Percentiles rank a stretch among this genome's conserved stretches.
These are phyloP conservation scores for Phanerodontia chrysosporium DNA, from an alignment of 768 basidiomycete genomes.

Conservation along the genomic window DNA sequence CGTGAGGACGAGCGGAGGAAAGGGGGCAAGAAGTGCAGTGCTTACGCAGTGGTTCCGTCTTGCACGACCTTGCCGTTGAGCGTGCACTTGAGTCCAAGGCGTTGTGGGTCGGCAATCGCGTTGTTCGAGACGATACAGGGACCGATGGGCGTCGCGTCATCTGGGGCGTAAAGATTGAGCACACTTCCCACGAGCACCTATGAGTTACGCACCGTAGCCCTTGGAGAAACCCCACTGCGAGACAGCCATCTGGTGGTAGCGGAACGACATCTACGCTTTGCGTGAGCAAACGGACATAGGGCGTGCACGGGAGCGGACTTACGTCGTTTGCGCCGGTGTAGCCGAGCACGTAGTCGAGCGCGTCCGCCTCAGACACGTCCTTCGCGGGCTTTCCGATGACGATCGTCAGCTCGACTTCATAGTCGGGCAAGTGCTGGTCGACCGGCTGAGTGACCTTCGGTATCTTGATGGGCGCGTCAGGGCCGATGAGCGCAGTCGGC, in stretches of 20 bases:
- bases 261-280: constrained; percentile 62
- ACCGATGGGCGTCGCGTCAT: constrained; percentile 72
- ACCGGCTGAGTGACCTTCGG: constrained; percentile 68
- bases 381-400: constrained; percentile 81
- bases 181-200: not conserved
- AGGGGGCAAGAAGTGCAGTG: constrained; percentile 5
- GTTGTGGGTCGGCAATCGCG: constrained; percentile 63
- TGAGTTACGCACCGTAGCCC: constrained; percentile 66
- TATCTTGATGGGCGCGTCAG: constrained; percentile 58
- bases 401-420: constrained; percentile 77
- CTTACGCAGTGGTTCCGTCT: constrained; percentile 75
- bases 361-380: constrained; percentile 75
- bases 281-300: not conserved
- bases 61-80: constrained; percentile 70
- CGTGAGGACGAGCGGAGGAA: not conserved
- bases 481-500: constrained; percentile 62
- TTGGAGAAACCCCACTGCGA: constrained; percentile 90
- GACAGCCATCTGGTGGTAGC: constrained; percentile 73
- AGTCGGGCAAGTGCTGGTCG: constrained; percentile 70
- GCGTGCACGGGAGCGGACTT: constrained; percentile 12
- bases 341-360: constrained; percentile 81
- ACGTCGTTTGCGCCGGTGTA: constrained; percentile 83
- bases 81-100: constrained; percentile 53
- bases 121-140: constrained; percentile 73
- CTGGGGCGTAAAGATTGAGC: constrained; percentile 25